A percentile compares a stretch with the other conserved stretches of the same genome.
These are phyloP conservation scores for Amaranthus tricolor DNA, from an alignment of 179 eudicot species.

Conservation along the genomic window DNA sequence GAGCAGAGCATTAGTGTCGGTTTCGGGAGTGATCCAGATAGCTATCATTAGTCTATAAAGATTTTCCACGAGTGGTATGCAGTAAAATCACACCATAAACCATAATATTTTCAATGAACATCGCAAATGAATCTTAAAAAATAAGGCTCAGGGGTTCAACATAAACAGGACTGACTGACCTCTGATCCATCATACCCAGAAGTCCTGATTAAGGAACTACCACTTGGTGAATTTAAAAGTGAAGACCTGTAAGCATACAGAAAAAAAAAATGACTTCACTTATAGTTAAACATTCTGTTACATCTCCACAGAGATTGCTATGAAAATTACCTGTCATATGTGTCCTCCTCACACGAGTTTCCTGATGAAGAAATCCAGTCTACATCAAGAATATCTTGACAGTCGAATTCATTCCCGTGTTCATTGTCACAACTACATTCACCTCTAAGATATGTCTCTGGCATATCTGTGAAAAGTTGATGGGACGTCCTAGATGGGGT, in stretches of 20 bases:
- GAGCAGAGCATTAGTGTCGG: no score
- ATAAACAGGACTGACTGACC: slow-evolving; percentile 30
- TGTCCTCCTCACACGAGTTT: slow-evolving; percentile 88
- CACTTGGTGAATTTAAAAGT: slow-evolving; percentile 52
- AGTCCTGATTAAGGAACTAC: slow-evolving; percentile 47
- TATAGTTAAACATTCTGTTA: background rate
- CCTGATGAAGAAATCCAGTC: slow-evolving; percentile 95
- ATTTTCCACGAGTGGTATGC: no score
- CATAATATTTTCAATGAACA: background rate
- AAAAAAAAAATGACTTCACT: background rate
- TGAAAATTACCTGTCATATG: slow-evolving; percentile 35
- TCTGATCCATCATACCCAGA: slow-evolving; percentile 32
- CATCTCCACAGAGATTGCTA: background rate
- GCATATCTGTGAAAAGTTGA: slow-evolving; percentile 56
- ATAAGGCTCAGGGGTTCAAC: background rate
- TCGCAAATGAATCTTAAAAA: background rate
- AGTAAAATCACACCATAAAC: no score
- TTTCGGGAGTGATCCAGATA: no score
- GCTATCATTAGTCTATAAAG: no score
- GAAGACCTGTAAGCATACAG: slow-evolving; percentile 55
- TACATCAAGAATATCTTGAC: slow-evolving; percentile 77
- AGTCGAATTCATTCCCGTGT: slow-evolving; percentile 54
- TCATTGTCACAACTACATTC: slow-evolving; percentile 45
- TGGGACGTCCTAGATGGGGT: slow-evolving; percentile 59
- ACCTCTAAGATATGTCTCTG: slow-evolving; percentile 38